These are phyloP conservation scores for Leccinum variabile DNA, from an alignment of 1,284 basidiomycete species.

Conservation along the genomic window DNA sequence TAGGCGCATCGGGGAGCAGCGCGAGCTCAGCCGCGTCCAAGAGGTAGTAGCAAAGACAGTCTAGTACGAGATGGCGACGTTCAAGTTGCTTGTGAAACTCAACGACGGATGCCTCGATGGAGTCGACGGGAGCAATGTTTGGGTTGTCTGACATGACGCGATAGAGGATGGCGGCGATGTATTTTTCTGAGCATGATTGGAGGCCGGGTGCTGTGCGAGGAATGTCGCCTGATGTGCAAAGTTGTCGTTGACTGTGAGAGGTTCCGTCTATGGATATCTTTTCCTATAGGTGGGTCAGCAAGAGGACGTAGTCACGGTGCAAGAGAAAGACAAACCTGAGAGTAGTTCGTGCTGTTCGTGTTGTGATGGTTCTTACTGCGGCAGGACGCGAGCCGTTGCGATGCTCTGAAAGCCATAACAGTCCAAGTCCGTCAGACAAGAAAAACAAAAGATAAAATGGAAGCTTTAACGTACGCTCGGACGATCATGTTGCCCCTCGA, in stretches of 20 bases:
- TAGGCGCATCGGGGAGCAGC: conserved; percentile 40
- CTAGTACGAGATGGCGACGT: conserved; percentile 59
- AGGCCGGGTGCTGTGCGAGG: conserved; percentile 65
- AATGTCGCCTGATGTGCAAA: conserved; percentile 75
- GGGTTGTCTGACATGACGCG: conserved; percentile 62
- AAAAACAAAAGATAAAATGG: too few species aligned
- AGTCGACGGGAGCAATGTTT: conserved; percentile 54
- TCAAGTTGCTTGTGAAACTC: conserved; percentile 57
- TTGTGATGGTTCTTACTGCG: too few species aligned
- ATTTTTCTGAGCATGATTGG: conserved; percentile 68
- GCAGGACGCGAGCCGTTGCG: too few species aligned
- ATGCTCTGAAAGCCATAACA: too few species aligned
- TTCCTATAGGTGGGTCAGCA: conserved; percentile 48
- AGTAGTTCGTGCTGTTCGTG: conserved; percentile 24
- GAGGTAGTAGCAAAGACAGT: conserved; percentile 55
- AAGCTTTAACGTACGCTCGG: too few species aligned
- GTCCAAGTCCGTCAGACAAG: too few species aligned
- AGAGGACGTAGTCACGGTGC: not conserved
- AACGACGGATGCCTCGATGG: conserved; percentile 63
- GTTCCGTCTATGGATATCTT: conserved; percentile 56
- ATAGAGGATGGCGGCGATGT: conserved; percentile 67
- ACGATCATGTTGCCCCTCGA: too few species aligned
- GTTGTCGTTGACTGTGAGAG: conserved; percentile 66
- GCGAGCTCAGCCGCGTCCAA: conserved; percentile 46
- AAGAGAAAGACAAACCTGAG: conserved; percentile 51